Percentiles rank a stretch among this genome's conserved stretches.
Conservation (phyloP, 2,329 filamentous ascomycete species). For the Lachnellula willkommii region DNA sequence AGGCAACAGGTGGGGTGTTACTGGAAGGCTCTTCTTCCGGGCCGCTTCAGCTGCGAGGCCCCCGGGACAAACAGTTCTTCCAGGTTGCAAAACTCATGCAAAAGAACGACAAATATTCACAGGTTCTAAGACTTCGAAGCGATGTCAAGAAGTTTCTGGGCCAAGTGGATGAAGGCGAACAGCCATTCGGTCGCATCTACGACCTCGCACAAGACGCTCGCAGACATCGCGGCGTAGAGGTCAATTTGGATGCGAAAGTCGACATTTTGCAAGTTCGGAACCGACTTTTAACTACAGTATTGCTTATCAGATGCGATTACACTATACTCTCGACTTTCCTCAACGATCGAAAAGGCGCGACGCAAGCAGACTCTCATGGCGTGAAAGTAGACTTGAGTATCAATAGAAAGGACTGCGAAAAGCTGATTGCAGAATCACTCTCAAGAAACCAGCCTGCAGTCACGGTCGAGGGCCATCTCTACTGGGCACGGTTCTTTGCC, state of each 20-base stretch:
- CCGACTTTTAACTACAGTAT: conserved; percentile 21
- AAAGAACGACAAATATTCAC: conserved; percentile 21
- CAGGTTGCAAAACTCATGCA: conserved; percentile 19
- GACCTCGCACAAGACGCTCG: conserved; percentile 33
- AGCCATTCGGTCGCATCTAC: conserved; percentile 35
- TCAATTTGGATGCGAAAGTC: conserved; percentile 25
- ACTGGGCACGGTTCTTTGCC: conserved; percentile 23
- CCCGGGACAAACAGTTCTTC: conserved; percentile 24
- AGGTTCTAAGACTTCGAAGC: conserved; percentile 27
- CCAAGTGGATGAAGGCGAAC: conserved; percentile 34
- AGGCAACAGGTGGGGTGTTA: conserved; percentile 11
- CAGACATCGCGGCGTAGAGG: conserved; percentile 23
- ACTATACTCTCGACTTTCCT: conserved; percentile 22
- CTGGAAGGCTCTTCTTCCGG: conserved; percentile 9
- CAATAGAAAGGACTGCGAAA: conserved; percentile 24
- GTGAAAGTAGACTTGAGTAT: conserved; percentile 19
- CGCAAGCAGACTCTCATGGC: conserved; percentile 2
- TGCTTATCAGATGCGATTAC: conserved; percentile 25
- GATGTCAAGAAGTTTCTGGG: conserved; percentile 30
- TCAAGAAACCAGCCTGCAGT: conserved; percentile 18
- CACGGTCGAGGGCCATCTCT: conserved; percentile 19
- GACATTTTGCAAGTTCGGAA: conserved; percentile 35
- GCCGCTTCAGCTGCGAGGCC: conserved; percentile 17
- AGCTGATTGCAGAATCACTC: conserved; percentile 19
- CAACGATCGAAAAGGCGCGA: conserved; percentile 13